Evolutionary conservation across 2,329 filamentous ascomycete genomes (phyloP).

Genomic region (Diaporthe sp.): DNA sequence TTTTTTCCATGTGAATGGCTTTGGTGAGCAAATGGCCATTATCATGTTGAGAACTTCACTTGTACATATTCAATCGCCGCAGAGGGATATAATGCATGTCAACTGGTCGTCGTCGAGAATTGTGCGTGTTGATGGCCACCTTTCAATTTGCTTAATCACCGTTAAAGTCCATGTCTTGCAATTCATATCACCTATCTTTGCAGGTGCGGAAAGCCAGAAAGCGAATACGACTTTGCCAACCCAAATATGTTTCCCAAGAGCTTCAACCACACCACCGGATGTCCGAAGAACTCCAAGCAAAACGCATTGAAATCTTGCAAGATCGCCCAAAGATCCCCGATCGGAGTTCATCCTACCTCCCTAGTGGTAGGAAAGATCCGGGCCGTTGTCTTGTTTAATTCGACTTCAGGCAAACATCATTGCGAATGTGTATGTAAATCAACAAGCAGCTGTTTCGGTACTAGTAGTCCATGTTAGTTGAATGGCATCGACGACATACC

Average conservation of each 20-base stretch:
- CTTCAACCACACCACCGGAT: neutral
- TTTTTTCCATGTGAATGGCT: no score
- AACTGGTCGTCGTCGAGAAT: no score
- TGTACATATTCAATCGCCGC: no score
- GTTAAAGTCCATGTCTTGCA: neutral
- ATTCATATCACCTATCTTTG: no score
- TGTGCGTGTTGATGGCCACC: neutral
- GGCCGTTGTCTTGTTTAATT: conserved; percentile 7
- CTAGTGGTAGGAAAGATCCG: neutral
- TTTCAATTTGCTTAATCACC: neutral
- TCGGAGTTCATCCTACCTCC: neutral
- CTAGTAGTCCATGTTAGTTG: no score
- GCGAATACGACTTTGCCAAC: conserved; percentile 18
- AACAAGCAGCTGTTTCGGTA: no score
- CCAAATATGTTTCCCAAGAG: neutral
- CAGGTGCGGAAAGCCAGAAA: no score
- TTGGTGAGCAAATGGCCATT: no score
- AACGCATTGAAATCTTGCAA: conserved; percentile 13
- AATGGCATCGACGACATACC: no score
- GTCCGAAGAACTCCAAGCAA: conserved; percentile 13
- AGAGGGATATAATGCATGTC: no score
- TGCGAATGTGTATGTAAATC: neutral
- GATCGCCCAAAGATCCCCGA: neutral
- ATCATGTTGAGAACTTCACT: no score
- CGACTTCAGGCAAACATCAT: neutral